phyloP scores from a whole-genome alignment of 306 rosid species.

The Mimosa pudica region DNA sequence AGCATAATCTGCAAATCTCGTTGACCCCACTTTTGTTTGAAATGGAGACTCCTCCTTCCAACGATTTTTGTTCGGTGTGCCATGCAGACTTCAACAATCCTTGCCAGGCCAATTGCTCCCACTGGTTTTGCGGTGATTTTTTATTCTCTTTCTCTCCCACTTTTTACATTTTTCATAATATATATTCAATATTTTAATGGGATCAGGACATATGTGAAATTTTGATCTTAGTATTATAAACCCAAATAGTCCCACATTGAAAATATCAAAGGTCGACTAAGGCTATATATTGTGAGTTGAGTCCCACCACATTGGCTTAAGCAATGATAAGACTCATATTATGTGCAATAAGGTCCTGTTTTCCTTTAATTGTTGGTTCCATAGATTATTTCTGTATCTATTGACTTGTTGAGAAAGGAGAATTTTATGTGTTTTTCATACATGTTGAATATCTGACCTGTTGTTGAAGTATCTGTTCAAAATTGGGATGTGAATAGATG shows the following conservation, averaged over 20 bases:
- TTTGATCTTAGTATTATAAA: too few species aligned
- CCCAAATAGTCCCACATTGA: too few species aligned
- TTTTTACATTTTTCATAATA: neutral
- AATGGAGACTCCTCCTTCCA: constrained; percentile 66
- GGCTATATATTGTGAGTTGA: too few species aligned
- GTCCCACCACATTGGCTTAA: too few species aligned
- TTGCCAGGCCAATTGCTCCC: constrained; percentile 93
- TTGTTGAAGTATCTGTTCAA: neutral
- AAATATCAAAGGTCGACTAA: too few species aligned
- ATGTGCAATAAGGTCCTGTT: too few species aligned
- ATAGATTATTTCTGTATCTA: too few species aligned
- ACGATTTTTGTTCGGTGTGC: constrained; percentile 81
- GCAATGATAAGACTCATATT: too few species aligned
- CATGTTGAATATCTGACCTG: neutral
- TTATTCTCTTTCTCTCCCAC: neutral
- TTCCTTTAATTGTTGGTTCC: too few species aligned
- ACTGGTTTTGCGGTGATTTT: constrained; percentile 86
- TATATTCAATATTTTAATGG: too few species aligned
- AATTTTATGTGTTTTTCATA: neutral
- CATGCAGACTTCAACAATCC: constrained; percentile 67
- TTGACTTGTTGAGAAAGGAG: neutral
- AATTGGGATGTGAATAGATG: neutral
- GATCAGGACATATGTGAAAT: too few species aligned
- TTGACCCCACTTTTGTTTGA: neutral
- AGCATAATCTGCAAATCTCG: neutral